phyloP scores from a whole-genome alignment of 495 filamentous ascomycete species.

The Aspergillus leporis region DNA sequence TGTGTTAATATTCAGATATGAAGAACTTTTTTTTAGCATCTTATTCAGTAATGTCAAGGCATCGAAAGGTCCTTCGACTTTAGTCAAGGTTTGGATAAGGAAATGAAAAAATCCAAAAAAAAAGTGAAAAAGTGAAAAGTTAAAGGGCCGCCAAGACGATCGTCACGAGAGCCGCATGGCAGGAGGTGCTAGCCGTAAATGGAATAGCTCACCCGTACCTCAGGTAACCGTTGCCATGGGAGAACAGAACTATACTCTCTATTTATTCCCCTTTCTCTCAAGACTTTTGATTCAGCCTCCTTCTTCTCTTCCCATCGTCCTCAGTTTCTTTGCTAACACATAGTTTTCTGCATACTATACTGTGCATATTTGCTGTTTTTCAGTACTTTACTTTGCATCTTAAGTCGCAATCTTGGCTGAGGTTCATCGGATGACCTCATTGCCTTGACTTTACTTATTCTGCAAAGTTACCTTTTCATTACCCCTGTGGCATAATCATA shows the following conservation, averaged over 20 bases:
- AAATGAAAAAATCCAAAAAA: conserved; percentile 9
- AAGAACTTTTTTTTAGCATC: neutral
- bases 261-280: conserved; percentile 40
- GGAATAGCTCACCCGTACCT: conserved; percentile 36
- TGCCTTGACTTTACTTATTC: neutral
- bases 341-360: conserved; percentile 26
- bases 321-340: conserved; percentile 22
- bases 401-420: conserved; percentile 22
- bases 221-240: conserved; percentile 46
- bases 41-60: neutral
- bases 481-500: conserved; percentile 26
- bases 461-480: conserved; percentile 9
- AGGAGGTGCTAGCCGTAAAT: conserved; percentile 25
- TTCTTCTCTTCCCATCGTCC: conserved; percentile 19
- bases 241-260: conserved; percentile 33
- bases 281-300: conserved; percentile 12
- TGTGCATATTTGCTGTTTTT: conserved; percentile 29
- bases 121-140: conserved; percentile 10
- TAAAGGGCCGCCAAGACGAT: conserved; percentile 23
- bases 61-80: neutral
- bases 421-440: conserved; percentile 14
- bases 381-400: conserved; percentile 18
- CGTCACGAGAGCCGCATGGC: conserved; percentile 31
- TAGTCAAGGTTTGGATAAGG: neutral
- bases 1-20: neutral